These are phyloP conservation scores for Heterobasidion parviporum DNA, from an alignment of 1,284 basidiomycete genomes.

Conservation along the genomic window DNA sequence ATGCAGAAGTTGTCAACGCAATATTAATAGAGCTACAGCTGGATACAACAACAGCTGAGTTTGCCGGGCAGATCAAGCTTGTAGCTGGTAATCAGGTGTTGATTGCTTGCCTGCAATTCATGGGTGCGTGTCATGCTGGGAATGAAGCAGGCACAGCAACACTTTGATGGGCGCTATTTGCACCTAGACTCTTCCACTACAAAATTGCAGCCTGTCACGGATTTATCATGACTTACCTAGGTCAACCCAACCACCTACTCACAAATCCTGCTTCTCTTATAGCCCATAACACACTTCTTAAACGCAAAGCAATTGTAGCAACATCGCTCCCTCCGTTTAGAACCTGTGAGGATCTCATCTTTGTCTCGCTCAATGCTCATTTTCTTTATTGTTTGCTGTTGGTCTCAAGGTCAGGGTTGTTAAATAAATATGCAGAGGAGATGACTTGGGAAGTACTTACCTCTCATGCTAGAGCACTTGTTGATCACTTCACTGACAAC, in stretches of 20 bases:
- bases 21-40: slow-evolving; percentile 21
- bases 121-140: slow-evolving; percentile 22
- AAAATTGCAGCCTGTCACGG: slow-evolving; percentile 24
- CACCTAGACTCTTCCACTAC: slow-evolving; percentile 31
- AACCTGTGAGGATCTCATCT: slow-evolving; percentile 25
- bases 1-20: slow-evolving; percentile 24
- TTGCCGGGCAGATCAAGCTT: slow-evolving; percentile 14
- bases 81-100: slow-evolving; percentile 30
- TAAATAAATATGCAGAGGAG: slow-evolving; percentile 17
- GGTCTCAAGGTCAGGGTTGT: slow-evolving; percentile 13
- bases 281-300: slow-evolving; percentile 7
- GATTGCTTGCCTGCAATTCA: slow-evolving; percentile 22
- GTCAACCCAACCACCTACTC: slow-evolving; percentile 9
- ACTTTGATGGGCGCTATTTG: slow-evolving; percentile 18
- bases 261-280: slow-evolving; percentile 1
- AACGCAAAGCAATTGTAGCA: slow-evolving; percentile 23
- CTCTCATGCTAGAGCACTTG: background rate
- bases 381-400: slow-evolving; percentile 25
- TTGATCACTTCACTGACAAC: slow-evolving; percentile 4
- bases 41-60: slow-evolving; percentile 4
- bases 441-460: slow-evolving; percentile 13
- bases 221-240: slow-evolving; percentile 24
- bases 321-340: slow-evolving; percentile 25
- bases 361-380: slow-evolving; percentile 25
- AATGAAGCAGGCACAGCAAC: slow-evolving; percentile 23